Evolutionary conservation across 2,329 filamentous ascomycete species (phyloP).

Genomic region (Xylaria sp.): DNA sequence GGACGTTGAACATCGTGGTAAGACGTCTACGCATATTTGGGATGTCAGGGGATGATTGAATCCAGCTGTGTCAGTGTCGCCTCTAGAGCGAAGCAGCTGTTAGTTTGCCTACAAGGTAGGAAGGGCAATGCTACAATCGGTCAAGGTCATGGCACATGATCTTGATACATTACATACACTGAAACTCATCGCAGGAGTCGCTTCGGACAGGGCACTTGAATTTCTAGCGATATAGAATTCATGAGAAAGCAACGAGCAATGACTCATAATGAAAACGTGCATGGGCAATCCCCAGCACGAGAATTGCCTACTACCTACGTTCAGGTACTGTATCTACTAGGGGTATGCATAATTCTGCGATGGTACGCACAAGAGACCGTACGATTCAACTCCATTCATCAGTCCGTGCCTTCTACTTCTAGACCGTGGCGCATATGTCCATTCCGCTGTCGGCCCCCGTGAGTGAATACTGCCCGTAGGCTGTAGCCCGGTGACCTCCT

Average conservation of each 20-base stretch:
- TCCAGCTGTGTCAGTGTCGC: neutral
- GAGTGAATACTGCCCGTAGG: no score
- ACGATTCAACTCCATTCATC: neutral
- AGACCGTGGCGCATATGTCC: neutral
- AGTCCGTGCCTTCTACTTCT: neutral
- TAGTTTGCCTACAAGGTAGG: neutral
- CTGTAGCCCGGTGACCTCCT: no score
- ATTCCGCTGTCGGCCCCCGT: neutral
- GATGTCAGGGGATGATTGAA: neutral
- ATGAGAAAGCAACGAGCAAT: conserved; percentile 7
- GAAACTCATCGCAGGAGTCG: neutral
- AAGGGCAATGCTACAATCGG: neutral
- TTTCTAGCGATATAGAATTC: conserved; percentile 10
- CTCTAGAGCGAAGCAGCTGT: conserved; percentile 1
- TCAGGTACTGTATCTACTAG: neutral
- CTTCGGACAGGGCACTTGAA: conserved; percentile 3
- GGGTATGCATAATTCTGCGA: conserved; percentile 2
- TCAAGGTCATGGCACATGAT: neutral
- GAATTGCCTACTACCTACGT: neutral
- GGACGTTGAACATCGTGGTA: neutral
- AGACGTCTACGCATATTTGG: neutral
- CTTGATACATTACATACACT: neutral
- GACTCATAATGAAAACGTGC: conserved; percentile 6
- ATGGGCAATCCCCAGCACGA: conserved; percentile 3
- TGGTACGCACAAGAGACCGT: neutral